Percentiles rank a stretch among this genome's conserved stretches.
Evolutionary conservation across 805 yeast species (phyloP).

Genomic region (Myxozyma neotropica): DNA sequence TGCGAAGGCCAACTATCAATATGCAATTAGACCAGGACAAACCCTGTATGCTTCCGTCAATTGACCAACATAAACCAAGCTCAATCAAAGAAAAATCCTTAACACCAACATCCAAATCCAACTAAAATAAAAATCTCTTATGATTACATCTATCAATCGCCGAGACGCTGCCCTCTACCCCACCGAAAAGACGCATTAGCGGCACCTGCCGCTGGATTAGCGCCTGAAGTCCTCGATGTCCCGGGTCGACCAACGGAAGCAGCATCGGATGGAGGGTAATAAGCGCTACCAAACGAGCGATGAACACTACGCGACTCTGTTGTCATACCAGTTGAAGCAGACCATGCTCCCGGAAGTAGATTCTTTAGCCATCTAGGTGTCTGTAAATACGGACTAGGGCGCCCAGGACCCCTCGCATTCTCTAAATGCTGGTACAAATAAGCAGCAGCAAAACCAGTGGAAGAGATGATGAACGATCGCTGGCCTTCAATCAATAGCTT

Average conservation of each 20-base stretch:
- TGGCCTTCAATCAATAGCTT: conserved; percentile 40
- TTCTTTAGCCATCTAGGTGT: conserved; percentile 28
- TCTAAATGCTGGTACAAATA: conserved; percentile 42
- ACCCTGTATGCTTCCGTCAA: not conserved
- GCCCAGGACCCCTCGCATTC: conserved; percentile 35
- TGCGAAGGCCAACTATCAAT: not conserved
- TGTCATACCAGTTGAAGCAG: conserved; percentile 30
- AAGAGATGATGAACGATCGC: conserved; percentile 34
- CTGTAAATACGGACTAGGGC: conserved; percentile 27
- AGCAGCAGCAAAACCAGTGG: conserved; percentile 41
- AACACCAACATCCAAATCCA: not conserved
- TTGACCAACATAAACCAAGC: not conserved
- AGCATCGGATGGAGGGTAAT: conserved; percentile 19
- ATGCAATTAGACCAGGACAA: not conserved
- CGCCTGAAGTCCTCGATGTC: conserved; percentile 4
- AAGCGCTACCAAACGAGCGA: conserved; percentile 33
- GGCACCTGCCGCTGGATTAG: not conserved
- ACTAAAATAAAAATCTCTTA: not conserved
- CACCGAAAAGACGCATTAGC: conserved; percentile 2
- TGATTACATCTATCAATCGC: not conserved
- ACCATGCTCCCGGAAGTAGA: conserved; percentile 32
- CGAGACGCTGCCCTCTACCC: conserved; percentile 18
- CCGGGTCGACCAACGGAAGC: not conserved
- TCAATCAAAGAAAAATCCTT: too few species aligned
- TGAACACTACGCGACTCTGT: conserved; percentile 25